Percentiles rank a stretch among this genome's conserved stretches.
These are phyloP conservation scores for Albugo laibachii DNA, from an alignment of 352 stramenopile genomes.

Conservation along the genomic window DNA sequence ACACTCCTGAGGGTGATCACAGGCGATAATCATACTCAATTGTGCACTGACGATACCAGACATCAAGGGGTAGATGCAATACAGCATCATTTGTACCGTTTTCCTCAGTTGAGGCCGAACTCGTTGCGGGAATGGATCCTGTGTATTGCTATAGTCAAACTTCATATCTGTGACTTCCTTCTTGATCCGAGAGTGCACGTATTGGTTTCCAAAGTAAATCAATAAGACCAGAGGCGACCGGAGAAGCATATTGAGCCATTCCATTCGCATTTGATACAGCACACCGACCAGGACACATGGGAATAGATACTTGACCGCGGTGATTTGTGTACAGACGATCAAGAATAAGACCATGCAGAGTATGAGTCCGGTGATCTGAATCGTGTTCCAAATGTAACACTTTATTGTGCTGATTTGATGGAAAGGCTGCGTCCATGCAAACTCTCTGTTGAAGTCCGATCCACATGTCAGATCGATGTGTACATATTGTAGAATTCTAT, in stretches of 20 bases:
- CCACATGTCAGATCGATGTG: slow-evolving; percentile 27
- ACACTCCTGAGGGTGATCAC: slow-evolving; percentile 43
- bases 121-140: slow-evolving; percentile 9
- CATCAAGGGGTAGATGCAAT: slow-evolving; percentile 32
- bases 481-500: slow-evolving; percentile 38
- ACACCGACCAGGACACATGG: slow-evolving; percentile 18
- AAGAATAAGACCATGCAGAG: slow-evolving; percentile 19
- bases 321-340: slow-evolving; percentile 42
- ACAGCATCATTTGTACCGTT: slow-evolving; percentile 17
- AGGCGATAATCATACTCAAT: slow-evolving; percentile 48
- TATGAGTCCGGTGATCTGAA: slow-evolving; percentile 36
- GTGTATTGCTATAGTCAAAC: slow-evolving; percentile 32
- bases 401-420: slow-evolving; percentile 35
- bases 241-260: slow-evolving; percentile 72
- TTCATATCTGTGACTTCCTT: slow-evolving; percentile 8
- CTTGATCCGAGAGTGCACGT: slow-evolving; percentile 1
- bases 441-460: slow-evolving; percentile 21
- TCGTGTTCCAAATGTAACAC: slow-evolving; percentile 45
- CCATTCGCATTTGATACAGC: slow-evolving; percentile 42
- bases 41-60: slow-evolving; percentile 37
- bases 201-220: slow-evolving; percentile 49
- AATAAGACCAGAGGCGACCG: slow-evolving; percentile 36
- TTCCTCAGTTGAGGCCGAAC: not conserved
- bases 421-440: slow-evolving; percentile 33
- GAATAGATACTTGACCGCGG: slow-evolving; percentile 31